Evolutionary conservation across 2,329 filamentous ascomycete species (phyloP), one percentile per base, ranked within the genome.

Genomic region (Pseudogymnoascus sp.): DNA sequence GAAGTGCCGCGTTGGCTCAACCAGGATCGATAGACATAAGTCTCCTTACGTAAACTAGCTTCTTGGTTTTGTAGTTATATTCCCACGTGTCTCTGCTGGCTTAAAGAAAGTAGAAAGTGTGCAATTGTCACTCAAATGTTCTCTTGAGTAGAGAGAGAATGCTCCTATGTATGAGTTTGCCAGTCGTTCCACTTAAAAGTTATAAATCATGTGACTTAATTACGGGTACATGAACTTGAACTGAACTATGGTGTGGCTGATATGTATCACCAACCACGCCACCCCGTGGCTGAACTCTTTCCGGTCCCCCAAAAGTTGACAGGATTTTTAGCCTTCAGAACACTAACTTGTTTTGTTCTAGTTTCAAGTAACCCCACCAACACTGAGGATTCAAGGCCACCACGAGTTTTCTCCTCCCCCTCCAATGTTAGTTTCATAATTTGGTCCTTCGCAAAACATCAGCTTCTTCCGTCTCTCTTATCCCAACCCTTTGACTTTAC

Each of bases 381-480:
- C 47, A 35, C 47, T 54, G 47, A 54, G 47, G 47, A 54, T 54
- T 54, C 57, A 59, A 59, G 57, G 57, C 57, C 57, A 39, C 57
- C 57, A 59, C 47, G 29, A 54, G 47, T 59, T 59, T 60, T 41
- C 39, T 60, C 29, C 29, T 60, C 59, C 57, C 57, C 57, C 35
- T 26, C 57, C 57, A 59, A 26, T 40, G 35, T 59, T 59, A n/a
- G 57, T 40, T 59, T 31, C 57, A 17, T 59, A 54, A 35, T 39
- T 39, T 59, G 57, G 37, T 37, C 57, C 57, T 31, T 59, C 59
- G 29, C 59, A 61, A 44, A 50, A 41, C 50, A 50, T 58, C 62
- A 67, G 58, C 41, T 35, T 47, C 61, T 44, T 58, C 50, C 63
- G 61, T 61, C 39, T 61, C 61, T 63, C 47, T 59, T 24, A 26